A percentile compares a stretch with the other conserved stretches of the same genome.
Conservation (phyloP, 1,284 basidiomycete genomes). For the Trametes polyzona region DNA sequence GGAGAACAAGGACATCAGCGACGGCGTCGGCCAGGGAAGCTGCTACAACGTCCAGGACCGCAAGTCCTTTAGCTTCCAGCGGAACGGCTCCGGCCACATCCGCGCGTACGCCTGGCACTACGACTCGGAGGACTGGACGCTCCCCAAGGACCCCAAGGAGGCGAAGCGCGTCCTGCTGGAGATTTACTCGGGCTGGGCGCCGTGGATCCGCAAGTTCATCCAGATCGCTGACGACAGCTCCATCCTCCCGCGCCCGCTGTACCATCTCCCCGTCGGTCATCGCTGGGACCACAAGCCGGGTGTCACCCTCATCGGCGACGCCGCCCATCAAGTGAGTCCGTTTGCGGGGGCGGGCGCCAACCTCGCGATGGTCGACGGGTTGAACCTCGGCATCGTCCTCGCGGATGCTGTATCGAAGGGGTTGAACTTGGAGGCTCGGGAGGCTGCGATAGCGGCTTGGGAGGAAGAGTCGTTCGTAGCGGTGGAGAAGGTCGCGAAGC, state of each 20-base stretch:
- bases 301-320: constrained; percentile 44
- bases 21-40: constrained; percentile 8
- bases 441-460: constrained; percentile 6
- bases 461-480: constrained; percentile 12
- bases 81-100: constrained; percentile 15
- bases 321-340: constrained; percentile 52
- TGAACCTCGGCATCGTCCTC: constrained; percentile 32
- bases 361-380: constrained; percentile 35
- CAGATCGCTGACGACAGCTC: constrained; percentile 11
- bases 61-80: constrained; percentile 7
- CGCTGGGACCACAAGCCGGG: constrained; percentile 14
- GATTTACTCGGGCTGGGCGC: constrained; percentile 13
- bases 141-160: constrained; percentile 7
- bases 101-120: constrained; percentile 15
- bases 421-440: not conserved
- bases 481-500: constrained; percentile 5
- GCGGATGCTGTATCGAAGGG: constrained; percentile 1
- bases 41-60: not conserved
- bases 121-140: not conserved
- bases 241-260: constrained; percentile 17
- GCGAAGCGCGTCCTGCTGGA: constrained; percentile 8
- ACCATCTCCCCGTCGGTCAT: constrained; percentile 14
- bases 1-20: constrained; percentile 5
- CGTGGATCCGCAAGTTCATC: constrained; percentile 15
- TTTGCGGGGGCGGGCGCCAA: constrained; percentile 52